A percentile compares a stretch with the other conserved stretches of the same genome.
phyloP scores from a whole-genome alignment of 371 early-diverging fungal species.

The Apophysomyces elegans region DNA sequence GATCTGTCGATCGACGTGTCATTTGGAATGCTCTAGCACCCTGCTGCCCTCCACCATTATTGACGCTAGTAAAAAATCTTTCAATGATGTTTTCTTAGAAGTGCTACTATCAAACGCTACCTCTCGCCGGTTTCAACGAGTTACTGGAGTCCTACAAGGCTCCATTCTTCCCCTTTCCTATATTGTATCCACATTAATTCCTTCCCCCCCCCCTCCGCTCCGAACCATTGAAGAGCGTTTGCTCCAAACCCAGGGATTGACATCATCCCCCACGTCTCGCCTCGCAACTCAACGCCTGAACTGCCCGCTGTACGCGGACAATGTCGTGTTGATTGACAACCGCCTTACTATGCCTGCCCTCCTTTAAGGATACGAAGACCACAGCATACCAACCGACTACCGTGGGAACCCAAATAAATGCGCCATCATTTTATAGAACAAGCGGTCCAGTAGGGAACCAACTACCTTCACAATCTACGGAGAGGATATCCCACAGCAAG shows the following conservation, averaged over 20 bases:
- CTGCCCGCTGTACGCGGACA: conserved; percentile 17
- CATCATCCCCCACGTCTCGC: not conserved
- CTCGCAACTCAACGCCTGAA: not conserved
- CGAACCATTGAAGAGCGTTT: not conserved
- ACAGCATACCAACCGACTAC: conserved; percentile 19
- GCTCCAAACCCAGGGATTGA: not conserved
- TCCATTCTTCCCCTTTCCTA: not conserved
- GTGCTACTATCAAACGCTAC: not conserved
- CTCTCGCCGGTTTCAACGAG: not conserved
- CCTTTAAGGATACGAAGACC: not conserved
- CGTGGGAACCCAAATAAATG: conserved; percentile 29
- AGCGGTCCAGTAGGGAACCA: too few species aligned
- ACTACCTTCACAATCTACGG: not conserved
- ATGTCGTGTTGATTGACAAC: conserved; percentile 19
- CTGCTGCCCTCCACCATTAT: not conserved
- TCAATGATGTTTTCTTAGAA: not conserved
- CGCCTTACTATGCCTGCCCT: conserved; percentile 7
- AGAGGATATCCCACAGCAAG: too few species aligned
- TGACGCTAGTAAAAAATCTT: conserved; percentile 16
- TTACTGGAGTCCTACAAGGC: not conserved
- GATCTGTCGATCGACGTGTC: too few species aligned
- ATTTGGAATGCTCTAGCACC: not conserved
- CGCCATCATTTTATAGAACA: conserved; percentile 5
- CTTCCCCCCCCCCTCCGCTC: not conserved
- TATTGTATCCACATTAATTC: not conserved